A percentile compares a stretch with the other conserved stretches of the same genome.
phyloP scores from a whole-genome alignment of 2,329 filamentous ascomycete species.

The Claviceps sp. region DNA sequence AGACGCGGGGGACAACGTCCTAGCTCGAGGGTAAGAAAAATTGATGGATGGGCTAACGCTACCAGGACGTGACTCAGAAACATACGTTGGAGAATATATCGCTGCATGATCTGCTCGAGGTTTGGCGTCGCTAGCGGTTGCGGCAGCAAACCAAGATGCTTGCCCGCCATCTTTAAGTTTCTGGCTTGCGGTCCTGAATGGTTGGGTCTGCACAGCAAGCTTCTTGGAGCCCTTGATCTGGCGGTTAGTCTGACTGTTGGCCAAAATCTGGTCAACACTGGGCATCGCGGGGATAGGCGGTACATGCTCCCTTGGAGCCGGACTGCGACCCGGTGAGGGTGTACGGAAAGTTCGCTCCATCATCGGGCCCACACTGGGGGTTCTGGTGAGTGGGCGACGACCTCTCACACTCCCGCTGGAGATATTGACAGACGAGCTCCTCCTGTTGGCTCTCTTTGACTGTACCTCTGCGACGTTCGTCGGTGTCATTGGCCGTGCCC shows the following conservation, averaged over 20 bases:
- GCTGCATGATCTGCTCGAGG: constrained; percentile 31
- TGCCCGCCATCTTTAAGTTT: constrained; percentile 27
- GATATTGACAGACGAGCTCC: constrained; percentile 60
- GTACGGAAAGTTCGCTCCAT: constrained; percentile 76
- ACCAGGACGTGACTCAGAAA: constrained; percentile 24
- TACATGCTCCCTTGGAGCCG: constrained; percentile 27
- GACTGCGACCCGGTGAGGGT: constrained; percentile 44
- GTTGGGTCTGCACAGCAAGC: constrained; percentile 31
- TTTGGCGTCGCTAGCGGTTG: constrained; percentile 30
- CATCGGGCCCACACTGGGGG: constrained; percentile 69
- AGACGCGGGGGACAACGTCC: constrained; percentile 18
- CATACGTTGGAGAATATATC: constrained; percentile 17
- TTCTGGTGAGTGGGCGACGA: constrained; percentile 41
- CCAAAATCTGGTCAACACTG: constrained; percentile 22
- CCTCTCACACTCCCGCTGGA: constrained; percentile 34
- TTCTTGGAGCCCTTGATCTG: constrained; percentile 22
- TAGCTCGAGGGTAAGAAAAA: constrained; percentile 42
- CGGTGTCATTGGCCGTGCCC: constrained; percentile 63
- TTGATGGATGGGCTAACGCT: constrained; percentile 42
- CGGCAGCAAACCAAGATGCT: constrained; percentile 36
- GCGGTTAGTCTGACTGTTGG: constrained; percentile 11
- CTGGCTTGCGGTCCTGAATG: constrained; percentile 41
- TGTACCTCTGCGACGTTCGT: constrained; percentile 71
- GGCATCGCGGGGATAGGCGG: constrained; percentile 71
- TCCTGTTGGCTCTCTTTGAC: constrained; percentile 70